Evolutionary conservation across 2,329 filamentous ascomycete species (phyloP).

Genomic region (Exophiala phaeomuriformis): DNA sequence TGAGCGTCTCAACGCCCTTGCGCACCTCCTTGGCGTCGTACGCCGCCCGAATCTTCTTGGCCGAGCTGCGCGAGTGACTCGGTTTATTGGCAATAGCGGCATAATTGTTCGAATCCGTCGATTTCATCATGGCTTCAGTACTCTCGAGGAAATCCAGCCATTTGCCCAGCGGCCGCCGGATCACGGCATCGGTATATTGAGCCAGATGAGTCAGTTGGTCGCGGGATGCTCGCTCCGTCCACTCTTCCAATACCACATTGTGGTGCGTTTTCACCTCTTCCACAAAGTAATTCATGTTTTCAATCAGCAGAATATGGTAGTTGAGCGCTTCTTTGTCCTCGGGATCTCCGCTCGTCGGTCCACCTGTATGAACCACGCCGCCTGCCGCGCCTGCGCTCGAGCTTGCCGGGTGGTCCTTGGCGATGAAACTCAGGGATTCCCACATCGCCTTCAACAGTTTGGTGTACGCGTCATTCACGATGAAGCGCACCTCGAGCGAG

Average conservation of each 20-base stretch:
- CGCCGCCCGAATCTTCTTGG: constrained; percentile 74
- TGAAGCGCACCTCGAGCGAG: constrained; percentile 61
- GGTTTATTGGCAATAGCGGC: constrained; percentile 67
- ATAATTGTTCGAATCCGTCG: constrained; percentile 36
- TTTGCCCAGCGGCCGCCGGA: constrained; percentile 81
- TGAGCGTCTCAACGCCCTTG: constrained; percentile 81
- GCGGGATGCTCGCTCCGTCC: constrained; percentile 67
- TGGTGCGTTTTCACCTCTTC: constrained; percentile 76
- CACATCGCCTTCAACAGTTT: constrained; percentile 94
- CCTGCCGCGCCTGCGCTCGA: constrained; percentile 30
- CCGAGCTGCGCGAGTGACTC: constrained; percentile 71
- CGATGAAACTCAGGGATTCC: constrained; percentile 91
- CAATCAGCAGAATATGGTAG: constrained; percentile 92
- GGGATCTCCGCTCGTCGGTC: constrained; percentile 46
- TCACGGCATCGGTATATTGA: constrained; percentile 79
- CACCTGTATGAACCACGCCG: constrained; percentile 22
- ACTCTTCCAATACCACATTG: constrained; percentile 71
- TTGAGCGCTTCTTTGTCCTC: constrained; percentile 97
- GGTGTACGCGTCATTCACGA: constrained; percentile 79
- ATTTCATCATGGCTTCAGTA: constrained; percentile 59
- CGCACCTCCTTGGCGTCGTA: constrained; percentile 80
- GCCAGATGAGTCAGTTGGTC: constrained; percentile 83
- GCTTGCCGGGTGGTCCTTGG: constrained; percentile 58
- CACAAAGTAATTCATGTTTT: constrained; percentile 97
- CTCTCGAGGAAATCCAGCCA: constrained; percentile 80